A percentile compares a stretch with the other conserved stretches of the same genome.
phyloP scores from a whole-genome alignment of 2,329 filamentous ascomycete species.

The Taxawa tesnikishii region DNA sequence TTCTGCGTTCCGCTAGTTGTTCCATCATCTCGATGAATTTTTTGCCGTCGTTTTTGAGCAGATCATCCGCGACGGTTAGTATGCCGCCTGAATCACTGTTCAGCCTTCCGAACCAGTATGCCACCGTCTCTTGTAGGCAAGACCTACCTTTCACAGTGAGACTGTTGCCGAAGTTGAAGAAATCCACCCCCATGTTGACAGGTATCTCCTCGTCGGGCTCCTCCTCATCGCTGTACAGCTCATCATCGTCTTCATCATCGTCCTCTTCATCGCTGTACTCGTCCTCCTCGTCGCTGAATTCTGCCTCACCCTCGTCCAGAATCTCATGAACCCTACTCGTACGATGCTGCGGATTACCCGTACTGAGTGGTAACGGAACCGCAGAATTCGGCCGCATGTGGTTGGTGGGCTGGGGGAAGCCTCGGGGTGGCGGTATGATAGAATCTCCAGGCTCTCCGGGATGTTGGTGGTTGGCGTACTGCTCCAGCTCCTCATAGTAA shows the following conservation, averaged over 20 bases:
- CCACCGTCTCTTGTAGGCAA: background rate
- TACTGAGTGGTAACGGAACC: constrained; percentile 36
- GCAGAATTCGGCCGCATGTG: background rate
- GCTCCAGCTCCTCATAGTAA: constrained; percentile 95
- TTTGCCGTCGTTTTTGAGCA: constrained; percentile 97
- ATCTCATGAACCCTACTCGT: constrained; percentile 63
- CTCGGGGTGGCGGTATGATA: constrained; percentile 15
- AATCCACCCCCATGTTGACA: constrained; percentile 54
- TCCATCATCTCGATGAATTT: constrained; percentile 99
- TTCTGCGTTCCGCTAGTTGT: constrained; percentile 89
- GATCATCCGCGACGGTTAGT: constrained; percentile 93
- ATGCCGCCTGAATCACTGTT: constrained; percentile 58
- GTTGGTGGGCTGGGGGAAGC: constrained; percentile 35
- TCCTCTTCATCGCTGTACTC: constrained; percentile 49
- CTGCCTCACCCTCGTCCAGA: constrained; percentile 43
- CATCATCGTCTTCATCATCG: constrained; percentile 52
- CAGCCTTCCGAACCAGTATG: constrained; percentile 4
- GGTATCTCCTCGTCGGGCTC: constrained; percentile 41
- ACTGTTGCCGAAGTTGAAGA: constrained; percentile 96
- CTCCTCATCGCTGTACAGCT: constrained; percentile 50
- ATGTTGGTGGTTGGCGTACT: constrained; percentile 82
- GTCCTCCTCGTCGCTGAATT: constrained; percentile 43
- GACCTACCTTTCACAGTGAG: constrained; percentile 74
- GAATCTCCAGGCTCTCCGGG: constrained; percentile 51
- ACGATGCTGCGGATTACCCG: constrained; percentile 52